Conservation (phyloP, 2,329 filamentous ascomycete species). For the Helotiales sp. region DNA sequence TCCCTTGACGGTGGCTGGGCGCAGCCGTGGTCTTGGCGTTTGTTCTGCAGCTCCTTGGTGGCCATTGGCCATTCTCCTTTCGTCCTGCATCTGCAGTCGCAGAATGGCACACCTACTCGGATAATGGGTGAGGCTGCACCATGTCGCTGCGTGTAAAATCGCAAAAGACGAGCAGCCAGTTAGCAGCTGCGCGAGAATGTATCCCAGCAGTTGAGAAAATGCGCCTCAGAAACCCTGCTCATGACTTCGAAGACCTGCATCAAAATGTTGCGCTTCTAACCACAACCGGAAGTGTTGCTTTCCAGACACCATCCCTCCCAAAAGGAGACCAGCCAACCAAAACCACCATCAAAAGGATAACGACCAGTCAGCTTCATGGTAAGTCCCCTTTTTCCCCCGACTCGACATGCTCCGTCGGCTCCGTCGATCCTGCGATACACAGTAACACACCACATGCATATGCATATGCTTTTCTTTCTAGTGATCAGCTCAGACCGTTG, state of each 20-base stretch:
- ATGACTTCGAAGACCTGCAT: neutral
- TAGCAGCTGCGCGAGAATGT: neutral
- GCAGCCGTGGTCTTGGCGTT: too few relatives aligned
- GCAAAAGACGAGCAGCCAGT: conserved; percentile 1
- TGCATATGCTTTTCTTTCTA: too few relatives aligned
- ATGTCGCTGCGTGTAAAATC: too few relatives aligned
- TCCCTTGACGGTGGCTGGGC: too few relatives aligned
- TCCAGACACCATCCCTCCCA: neutral
- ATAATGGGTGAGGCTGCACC: too few relatives aligned
- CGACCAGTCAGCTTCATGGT: neutral
- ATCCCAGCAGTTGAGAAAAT: neutral
- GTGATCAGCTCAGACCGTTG: neutral
- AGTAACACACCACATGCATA: too few relatives aligned
- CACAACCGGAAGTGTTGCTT: neutral
- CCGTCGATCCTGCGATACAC: too few relatives aligned
- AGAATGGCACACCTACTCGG: too few relatives aligned
- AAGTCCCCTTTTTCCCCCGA: neutral
- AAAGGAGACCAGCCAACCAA: neutral
- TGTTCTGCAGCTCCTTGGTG: too few relatives aligned
- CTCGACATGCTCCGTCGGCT: too few relatives aligned
- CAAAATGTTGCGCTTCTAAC: neutral
- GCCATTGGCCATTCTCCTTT: too few relatives aligned
- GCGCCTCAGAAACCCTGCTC: neutral
- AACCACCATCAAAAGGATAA: neutral
- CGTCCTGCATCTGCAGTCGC: too few relatives aligned